Percentiles rank a stretch among this genome's conserved stretches.
Conservation (phyloP, 1,139 yeast species). For the Protomyces inouyei region DNA sequence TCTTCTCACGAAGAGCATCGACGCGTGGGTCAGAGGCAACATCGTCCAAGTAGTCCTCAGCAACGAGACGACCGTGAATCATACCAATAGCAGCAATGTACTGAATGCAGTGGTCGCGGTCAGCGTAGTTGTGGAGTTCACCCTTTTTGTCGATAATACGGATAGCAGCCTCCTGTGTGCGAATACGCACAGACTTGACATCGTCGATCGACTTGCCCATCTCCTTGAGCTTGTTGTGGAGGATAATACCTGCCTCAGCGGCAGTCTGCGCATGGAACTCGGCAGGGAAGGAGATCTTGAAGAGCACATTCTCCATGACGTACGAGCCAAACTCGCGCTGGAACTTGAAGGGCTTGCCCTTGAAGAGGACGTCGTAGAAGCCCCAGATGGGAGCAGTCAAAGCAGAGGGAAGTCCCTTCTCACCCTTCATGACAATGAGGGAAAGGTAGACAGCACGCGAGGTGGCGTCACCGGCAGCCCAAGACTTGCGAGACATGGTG, state of each 20-base stretch:
- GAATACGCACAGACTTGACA: constrained; percentile 48
- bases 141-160: constrained; percentile 56
- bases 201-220: constrained; percentile 48
- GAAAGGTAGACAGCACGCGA: constrained; percentile 57
- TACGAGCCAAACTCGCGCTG: constrained; percentile 53
- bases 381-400: constrained; percentile 58
- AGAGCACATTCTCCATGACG: constrained; percentile 59
- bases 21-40: constrained; percentile 52
- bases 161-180: constrained; percentile 58
- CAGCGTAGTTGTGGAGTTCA: constrained; percentile 57
- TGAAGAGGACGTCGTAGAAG: constrained; percentile 55
- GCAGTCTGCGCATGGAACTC: constrained; percentile 66
- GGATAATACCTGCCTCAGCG: constrained; percentile 52
- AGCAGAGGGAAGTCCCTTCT: constrained; percentile 55
- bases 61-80: constrained; percentile 52
- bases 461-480: constrained; percentile 65
- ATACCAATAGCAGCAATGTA: constrained; percentile 58
- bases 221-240: constrained; percentile 42
- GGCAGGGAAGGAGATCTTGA: constrained; percentile 61
- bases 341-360: constrained; percentile 51
- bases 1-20: constrained; percentile 51
- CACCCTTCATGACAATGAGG: constrained; percentile 50
- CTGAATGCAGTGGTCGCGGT: constrained; percentile 59
- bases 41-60: constrained; percentile 53
- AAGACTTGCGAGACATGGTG: constrained; percentile 57